Evolutionary conservation across 2,329 filamentous ascomycete genomes (phyloP), one percentile per base, ranked within the genome.

Genomic region (Macrophomina phaseolina): DNA sequence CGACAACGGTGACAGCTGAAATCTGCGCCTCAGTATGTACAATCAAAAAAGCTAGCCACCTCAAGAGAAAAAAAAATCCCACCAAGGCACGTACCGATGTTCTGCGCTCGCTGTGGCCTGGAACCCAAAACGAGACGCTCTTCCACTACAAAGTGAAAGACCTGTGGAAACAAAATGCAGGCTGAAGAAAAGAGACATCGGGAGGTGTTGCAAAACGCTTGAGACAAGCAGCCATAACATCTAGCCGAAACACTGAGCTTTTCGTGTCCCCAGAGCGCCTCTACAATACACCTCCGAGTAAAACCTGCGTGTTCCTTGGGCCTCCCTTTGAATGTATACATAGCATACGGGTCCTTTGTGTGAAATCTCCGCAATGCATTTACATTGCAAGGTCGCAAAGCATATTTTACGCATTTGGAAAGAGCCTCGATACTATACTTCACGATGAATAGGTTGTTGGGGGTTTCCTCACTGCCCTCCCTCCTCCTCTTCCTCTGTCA

Each of bases 1-100:
- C 42, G 45, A 61, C 56, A n/a, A 62, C 42, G 4, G 32, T 49
- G 30, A 45, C 58, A 49, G 58, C 58, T 62, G 58, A 62, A 42
- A 30, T 40, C 18, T n/a, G 36, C n/a, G n/a, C 36, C 16, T 36
- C 34, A 32, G 14, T 53, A 53, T 23, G 23, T 23, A 23, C 23
- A 23, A 2, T 16, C 51, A 34, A 55, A 34, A 32, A 18, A n/a
- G n/a, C 7, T 18, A 9, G n/a, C 8, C 14, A 16, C 16, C 32
- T 38, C 23, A 8, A 23, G 36, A 28, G n/a, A 16, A 34, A 23
- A 23, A 23, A 23, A 23, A 23, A 23, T 23, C 23, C 23, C 23
- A 23, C 23, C 23, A 23, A 23, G 23, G 23, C 3, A 23, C 23
- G 23, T 23, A 2, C 3, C 23, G 23, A 23, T 23, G 23, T 23